Evolutionary conservation across 2,329 filamentous ascomycete species (phyloP), one percentile per base, ranked within the genome.

Genomic region (Endocalyx cinctus): DNA sequence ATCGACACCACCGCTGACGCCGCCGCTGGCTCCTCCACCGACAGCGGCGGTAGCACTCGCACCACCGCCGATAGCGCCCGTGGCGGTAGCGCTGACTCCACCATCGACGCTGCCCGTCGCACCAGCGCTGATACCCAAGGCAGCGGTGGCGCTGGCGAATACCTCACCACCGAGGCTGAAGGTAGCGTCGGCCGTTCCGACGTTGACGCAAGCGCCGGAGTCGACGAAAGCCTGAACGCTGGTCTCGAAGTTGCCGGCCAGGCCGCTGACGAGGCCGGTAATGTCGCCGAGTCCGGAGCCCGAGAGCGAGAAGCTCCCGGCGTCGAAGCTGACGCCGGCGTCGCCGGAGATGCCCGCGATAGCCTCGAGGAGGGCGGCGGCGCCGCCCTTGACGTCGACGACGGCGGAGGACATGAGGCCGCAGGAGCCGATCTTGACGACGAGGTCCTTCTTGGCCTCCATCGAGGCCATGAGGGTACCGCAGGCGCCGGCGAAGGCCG

Each of bases 231-330:
- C 31, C n/a, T 16, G 22, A 18, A 35, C 19, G 16, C 31, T 25
- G 12, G 27, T 12, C 12, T 31, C 25, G 17, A 35, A 15, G 26
- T 12, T 49, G 10, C 42, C 40, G 33, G 48, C 42, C 25, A 61
- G 59, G 12, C 48, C 55, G 25, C 51, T 48, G 29, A 51, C 43
- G 8, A 59, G 28, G 14, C 47, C 40, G 23, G 50, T 30, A 32
- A 55, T 47, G 46, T 48, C 55, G 33, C 32, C 33, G 18, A 59
- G 44, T 41, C 59, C 42, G 37, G 56, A 32, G 29, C 46, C 52
- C 18, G 12, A 11, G 5, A 60, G 45, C 17, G 16, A 17, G 27
- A 38, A 33, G 29, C 19, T 26, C n/a, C 20, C 23, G n/a, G 18
- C 15, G 29, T 19, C 19, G 13, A 27, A 27, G 17, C 23, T 23